Conservation (phyloP, 192 early-diverging fungal genomes). For the Geosiphon pyriformis region DNA sequence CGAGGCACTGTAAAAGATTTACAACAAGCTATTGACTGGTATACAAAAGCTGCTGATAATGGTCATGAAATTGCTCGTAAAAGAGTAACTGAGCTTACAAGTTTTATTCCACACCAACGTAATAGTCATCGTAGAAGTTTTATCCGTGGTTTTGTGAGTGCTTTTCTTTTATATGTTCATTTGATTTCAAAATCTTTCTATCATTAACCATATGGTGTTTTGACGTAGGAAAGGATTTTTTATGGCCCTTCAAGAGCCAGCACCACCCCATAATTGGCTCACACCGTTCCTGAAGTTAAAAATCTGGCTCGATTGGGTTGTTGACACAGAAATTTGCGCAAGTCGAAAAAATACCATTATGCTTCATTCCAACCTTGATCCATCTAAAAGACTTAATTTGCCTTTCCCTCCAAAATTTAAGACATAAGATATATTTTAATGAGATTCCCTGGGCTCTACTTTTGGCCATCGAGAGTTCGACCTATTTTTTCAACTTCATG, state of each 20-base stretch:
- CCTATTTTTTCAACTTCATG: too few relatives aligned
- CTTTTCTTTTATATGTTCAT: neutral
- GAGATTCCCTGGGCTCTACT: too few relatives aligned
- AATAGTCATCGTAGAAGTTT: slow-evolving; percentile 11
- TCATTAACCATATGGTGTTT: neutral
- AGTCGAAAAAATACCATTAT: too few relatives aligned
- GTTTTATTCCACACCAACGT: neutral
- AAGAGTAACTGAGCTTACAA: slow-evolving; percentile 3
- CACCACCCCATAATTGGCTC: neutral
- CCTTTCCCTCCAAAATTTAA: too few relatives aligned
- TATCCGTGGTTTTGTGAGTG: neutral
- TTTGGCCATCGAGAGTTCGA: too few relatives aligned
- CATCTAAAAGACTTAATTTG: too few relatives aligned
- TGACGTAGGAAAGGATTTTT: neutral
- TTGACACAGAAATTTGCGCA: too few relatives aligned
- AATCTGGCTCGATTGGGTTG: too few relatives aligned
- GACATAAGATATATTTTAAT: too few relatives aligned
- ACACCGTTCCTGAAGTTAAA: too few relatives aligned
- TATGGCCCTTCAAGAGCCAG: slow-evolving; percentile 9
- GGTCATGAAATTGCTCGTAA: slow-evolving; percentile 17
- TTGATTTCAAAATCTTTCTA: neutral
- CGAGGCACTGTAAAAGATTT: slow-evolving; percentile 15
- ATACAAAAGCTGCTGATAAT: slow-evolving; percentile 14
- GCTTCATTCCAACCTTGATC: too few relatives aligned
- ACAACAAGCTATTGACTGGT: slow-evolving; percentile 20